phyloP scores from a whole-genome alignment of 192 early-diverging fungal species.

The Obelidium mucronatum region DNA sequence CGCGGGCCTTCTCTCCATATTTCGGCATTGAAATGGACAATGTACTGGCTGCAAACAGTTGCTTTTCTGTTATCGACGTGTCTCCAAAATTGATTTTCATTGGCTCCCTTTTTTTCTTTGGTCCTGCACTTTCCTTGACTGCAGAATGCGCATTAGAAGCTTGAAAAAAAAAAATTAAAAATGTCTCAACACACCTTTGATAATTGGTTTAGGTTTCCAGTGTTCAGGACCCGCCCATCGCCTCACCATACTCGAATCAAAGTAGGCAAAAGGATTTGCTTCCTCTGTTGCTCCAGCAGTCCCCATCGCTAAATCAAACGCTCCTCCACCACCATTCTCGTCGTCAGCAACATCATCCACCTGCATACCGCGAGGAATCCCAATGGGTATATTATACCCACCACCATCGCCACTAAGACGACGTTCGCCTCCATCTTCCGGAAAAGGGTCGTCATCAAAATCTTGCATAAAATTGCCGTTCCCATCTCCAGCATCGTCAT shows the following conservation, averaged over 20 bases:
- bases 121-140: background rate
- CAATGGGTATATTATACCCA: background rate
- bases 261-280: slow-evolving; percentile 76
- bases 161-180: background rate
- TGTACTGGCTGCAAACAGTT: slow-evolving; percentile 74
- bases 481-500: slow-evolving; percentile 33
- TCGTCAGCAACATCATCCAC: slow-evolving; percentile 50
- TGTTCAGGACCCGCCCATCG: slow-evolving; percentile 95
- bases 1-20: slow-evolving; percentile 53
- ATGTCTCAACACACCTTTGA: slow-evolving; percentile 9
- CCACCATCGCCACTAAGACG: slow-evolving; percentile 23
- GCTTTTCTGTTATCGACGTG: slow-evolving; percentile 18
- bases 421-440: slow-evolving; percentile 41
- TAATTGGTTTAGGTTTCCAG: slow-evolving; percentile 67
- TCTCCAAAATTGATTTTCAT: slow-evolving; percentile 33
- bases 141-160: background rate
- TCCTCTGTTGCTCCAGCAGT: background rate
- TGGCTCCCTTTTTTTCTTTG: slow-evolving; percentile 47
- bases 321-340: slow-evolving; percentile 30
- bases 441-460: slow-evolving; percentile 48
- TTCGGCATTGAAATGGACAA: slow-evolving; percentile 64
- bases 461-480: no score
- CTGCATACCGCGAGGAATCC: background rate
- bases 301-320: slow-evolving; percentile 14
- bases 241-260: slow-evolving; percentile 80